Evolutionary conservation across 129 eudicot species (phyloP).

Genomic region (Pulicaria dysenterica): DNA sequence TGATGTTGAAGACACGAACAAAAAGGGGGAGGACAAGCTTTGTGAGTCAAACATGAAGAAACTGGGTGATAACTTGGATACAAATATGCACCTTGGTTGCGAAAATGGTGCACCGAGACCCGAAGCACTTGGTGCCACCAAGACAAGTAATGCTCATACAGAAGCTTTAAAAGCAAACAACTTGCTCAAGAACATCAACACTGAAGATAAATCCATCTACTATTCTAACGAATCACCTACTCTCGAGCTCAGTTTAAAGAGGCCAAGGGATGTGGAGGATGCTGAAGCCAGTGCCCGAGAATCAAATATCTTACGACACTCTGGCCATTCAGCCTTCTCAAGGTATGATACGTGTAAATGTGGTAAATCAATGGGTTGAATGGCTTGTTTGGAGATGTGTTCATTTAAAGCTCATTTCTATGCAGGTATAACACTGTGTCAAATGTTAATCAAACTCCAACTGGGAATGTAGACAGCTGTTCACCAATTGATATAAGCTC

Average conservation of each 20-base stretch:
- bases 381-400: neutral
- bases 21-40: slow-evolving; percentile 17
- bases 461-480: slow-evolving; percentile 71
- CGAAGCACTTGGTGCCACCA: slow-evolving; percentile 35
- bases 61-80: slow-evolving; percentile 33
- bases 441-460: slow-evolving; percentile 49
- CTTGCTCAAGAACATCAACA: slow-evolving; percentile 34
- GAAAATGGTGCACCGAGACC: slow-evolving; percentile 29
- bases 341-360: slow-evolving; percentile 41
- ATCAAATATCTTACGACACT: slow-evolving; percentile 57
- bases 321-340: slow-evolving; percentile 68
- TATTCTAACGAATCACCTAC: slow-evolving; percentile 46
- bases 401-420: slow-evolving; percentile 17
- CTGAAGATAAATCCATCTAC: slow-evolving; percentile 39
- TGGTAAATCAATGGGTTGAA: slow-evolving; percentile 1
- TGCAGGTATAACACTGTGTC: slow-evolving; percentile 61
- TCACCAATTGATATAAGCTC: slow-evolving; percentile 59
- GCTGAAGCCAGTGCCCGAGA: slow-evolving; percentile 40
- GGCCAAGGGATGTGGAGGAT: slow-evolving; percentile 49
- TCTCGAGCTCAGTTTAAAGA: slow-evolving; percentile 62
- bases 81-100: slow-evolving; percentile 33
- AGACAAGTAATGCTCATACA: slow-evolving; percentile 23
- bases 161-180: slow-evolving; percentile 39
- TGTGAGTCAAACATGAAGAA: slow-evolving; percentile 35
- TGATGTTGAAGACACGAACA: slow-evolving; percentile 23